Base-by-base conservation (phyloP, 805 yeast genomes). In the Metschnikowia colocasiae region DNA sequence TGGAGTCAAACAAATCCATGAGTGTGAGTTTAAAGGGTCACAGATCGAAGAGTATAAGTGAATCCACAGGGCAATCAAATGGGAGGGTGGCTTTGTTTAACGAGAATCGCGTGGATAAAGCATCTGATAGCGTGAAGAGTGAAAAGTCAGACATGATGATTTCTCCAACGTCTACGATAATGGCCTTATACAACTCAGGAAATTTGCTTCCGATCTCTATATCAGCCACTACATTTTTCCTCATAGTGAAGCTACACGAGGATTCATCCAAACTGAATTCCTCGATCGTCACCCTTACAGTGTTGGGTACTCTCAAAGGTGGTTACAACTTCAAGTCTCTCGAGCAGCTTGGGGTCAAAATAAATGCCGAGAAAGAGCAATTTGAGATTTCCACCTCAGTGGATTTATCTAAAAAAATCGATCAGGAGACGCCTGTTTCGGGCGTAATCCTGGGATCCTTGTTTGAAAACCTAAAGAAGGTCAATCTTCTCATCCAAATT, bases 201-300 rank as follows among this genome's bases (percentile, higher is more conserved):
- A 47, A 50, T 12, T 56, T 69, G 20, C 48, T 70, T 6, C 75
- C 75, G 3, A 51, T 70, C 15, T 31, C 58, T 13, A 65, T 67
- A 36, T 63, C 73, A 8, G 55, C 71, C 2, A 64, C 67, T 9
- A 56, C 67, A 35, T 52, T 72, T 16, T 61, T 72, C 30, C 53
- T 72, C 23, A 58, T 60, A 39, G 64, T 62, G 3, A 52, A 56
- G 36, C 59, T 68, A 57, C 59, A 56, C 26, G 43, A 40, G 7
- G 20, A 31, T 13, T 12, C 43, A 22, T 20, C 35, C 27, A 32
- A 31, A 5, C 19, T 23, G 22, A 30, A 32, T 23, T 31, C 43
- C 8, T 32, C 35, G 5, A 31, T 31, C 15, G 23, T 40, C 20
- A 40, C 43, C 27, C 52, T 68, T 26, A 59, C 59, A 59, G 16